These are phyloP conservation scores for Calycina herbarum DNA, from an alignment of 2,329 filamentous ascomycete species.

Conservation along the genomic window DNA sequence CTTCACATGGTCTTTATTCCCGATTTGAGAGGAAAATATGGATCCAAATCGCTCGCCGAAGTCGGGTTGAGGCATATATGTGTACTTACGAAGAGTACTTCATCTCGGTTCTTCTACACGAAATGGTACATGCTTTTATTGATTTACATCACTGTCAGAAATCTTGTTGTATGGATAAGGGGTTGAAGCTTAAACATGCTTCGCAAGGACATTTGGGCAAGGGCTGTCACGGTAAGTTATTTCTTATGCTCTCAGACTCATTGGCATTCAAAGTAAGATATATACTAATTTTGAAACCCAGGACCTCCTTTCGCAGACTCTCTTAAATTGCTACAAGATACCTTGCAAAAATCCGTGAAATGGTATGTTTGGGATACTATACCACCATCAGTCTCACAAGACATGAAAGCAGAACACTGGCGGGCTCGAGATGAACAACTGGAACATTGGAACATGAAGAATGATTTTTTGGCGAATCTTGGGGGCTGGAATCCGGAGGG, in stretches of 20 bases:
- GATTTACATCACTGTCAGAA: conserved; percentile 3
- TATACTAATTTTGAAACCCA: neutral
- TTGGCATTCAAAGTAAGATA: neutral
- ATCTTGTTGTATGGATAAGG: neutral
- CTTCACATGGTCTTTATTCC: neutral
- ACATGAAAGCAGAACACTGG: neutral
- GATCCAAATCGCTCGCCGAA: neutral
- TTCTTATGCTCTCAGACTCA: neutral
- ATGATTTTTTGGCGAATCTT: neutral
- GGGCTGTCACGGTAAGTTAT: neutral
- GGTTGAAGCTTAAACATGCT: neutral
- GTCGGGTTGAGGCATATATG: neutral
- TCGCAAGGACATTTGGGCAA: neutral
- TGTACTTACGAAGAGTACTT: conserved; percentile 4
- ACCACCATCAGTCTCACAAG: neutral
- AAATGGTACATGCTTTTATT: conserved; percentile 9
- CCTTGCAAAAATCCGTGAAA: neutral
- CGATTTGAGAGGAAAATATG: neutral
- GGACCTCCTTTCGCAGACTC: neutral
- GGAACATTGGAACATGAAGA: neutral
- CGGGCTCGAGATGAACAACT: neutral
- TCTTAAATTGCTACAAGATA: neutral
- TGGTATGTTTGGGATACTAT: neutral
- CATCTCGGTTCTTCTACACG: conserved; percentile 7
- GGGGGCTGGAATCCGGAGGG: neutral